Evolutionary conservation across 257 asterid species (phyloP).

Genomic region (Fraxinus americana): DNA sequence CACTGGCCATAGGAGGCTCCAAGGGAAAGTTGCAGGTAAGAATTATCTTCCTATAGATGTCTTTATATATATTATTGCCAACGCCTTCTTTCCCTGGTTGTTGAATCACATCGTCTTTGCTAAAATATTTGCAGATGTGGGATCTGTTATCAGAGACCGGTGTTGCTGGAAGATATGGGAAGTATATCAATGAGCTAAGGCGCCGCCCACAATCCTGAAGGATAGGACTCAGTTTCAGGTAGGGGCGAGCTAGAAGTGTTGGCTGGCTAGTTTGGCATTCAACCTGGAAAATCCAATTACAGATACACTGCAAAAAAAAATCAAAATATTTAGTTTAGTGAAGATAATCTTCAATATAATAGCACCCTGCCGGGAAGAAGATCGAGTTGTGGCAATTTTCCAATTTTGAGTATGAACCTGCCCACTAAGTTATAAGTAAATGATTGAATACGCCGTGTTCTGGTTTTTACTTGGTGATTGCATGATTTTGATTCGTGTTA

Average conservation of each 20-base stretch:
- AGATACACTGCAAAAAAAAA: background rate
- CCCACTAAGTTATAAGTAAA: background rate
- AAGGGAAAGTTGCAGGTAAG: conserved; percentile 75
- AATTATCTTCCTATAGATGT: background rate
- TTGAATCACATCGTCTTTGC: background rate
- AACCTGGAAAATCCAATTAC: background rate
- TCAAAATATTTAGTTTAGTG: too few relatives aligned
- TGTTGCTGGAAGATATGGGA: conserved; percentile 50
- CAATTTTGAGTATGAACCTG: background rate
- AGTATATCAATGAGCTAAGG: conserved; percentile 24
- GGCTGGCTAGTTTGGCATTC: background rate
- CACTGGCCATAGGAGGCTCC: conserved; percentile 84
- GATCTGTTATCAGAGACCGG: conserved; percentile 57
- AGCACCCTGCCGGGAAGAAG: background rate
- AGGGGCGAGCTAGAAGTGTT: background rate
- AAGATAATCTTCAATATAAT: background rate
- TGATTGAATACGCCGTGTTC: background rate
- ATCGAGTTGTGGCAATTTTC: background rate
- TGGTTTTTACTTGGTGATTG: background rate
- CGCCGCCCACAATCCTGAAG: background rate
- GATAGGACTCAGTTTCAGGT: background rate
- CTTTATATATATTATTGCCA: background rate
- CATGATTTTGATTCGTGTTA: background rate
- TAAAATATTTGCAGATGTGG: conserved; percentile 58
- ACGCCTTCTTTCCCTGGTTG: too few relatives aligned